phyloP scores from a whole-genome alignment of 495 filamentous ascomycete species.

The Penicillium flavigenum region DNA sequence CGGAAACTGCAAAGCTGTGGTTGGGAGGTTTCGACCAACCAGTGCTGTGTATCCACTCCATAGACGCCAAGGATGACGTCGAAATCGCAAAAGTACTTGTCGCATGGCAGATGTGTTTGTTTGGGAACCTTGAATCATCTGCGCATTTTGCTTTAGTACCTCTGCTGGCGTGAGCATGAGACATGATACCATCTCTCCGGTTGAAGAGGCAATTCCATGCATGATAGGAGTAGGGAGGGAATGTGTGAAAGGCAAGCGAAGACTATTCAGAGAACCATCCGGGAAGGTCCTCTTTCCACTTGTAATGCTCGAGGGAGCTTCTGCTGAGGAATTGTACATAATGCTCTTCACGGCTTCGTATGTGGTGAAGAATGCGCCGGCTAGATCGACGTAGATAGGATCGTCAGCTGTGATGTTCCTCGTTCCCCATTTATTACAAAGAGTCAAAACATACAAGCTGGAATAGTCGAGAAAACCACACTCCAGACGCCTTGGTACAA shows the following conservation, averaged over 20 bases:
- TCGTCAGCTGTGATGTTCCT: not conserved
- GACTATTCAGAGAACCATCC: slow-evolving; percentile 37
- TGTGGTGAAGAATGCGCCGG: slow-evolving; percentile 85
- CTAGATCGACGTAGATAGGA: slow-evolving; percentile 38
- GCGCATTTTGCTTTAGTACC: slow-evolving; percentile 91
- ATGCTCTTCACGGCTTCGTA: slow-evolving; percentile 74
- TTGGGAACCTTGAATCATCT: slow-evolving; percentile 51
- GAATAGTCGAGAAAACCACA: slow-evolving; percentile 82
- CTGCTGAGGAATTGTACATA: slow-evolving; percentile 43
- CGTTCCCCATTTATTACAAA: not conserved
- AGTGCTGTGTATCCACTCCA: slow-evolving; percentile 81
- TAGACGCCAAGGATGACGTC: slow-evolving; percentile 14
- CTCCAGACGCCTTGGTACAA: slow-evolving; percentile 88
- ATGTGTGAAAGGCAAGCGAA: slow-evolving; percentile 33
- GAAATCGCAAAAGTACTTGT: slow-evolving; percentile 55
- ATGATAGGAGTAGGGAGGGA: slow-evolving; percentile 61
- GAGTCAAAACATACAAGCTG: slow-evolving; percentile 60
- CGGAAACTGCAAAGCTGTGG: slow-evolving; percentile 85
- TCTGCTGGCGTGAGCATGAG: slow-evolving; percentile 85
- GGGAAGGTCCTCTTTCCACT: not conserved
- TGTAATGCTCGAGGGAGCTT: slow-evolving; percentile 14
- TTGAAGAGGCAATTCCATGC: slow-evolving; percentile 68
- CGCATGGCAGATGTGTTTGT: slow-evolving; percentile 39
- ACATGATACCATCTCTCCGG: slow-evolving; percentile 79
- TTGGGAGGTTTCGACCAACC: slow-evolving; percentile 77